Evolutionary conservation across 306 rosid genomes (phyloP), one percentile per base, ranked within the genome.

Genomic region (Rubus idaeus): DNA sequence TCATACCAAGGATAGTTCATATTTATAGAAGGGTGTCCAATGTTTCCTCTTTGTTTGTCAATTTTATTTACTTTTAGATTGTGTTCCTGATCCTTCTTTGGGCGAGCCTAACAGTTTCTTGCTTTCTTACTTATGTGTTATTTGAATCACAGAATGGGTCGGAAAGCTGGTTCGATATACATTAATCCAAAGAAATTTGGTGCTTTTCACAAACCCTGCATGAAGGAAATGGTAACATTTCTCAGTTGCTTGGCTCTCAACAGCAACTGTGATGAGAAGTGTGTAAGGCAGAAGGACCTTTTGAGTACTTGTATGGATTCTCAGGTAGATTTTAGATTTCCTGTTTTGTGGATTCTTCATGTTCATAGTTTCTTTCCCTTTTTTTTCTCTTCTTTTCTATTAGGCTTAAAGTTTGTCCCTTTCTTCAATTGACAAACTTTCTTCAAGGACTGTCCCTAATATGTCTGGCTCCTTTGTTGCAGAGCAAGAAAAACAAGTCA

Each of bases 161-260:
- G 96, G 63, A 94, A 94, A 86, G 89, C 81, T 75, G 91, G 91
- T 61, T 67, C 86, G 1, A 87, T 90, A 74, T 86, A 69, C 77
- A 88, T 94, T 49, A 92, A 94, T 70, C 83, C 96, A 17, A 92
- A 90, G 90, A 94, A 78, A 81, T 94, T 91, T 77, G 85, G 91
- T 26, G 39, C 84, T 10, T 87, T 94, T 75, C 84, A 84, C 71
- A 94, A 94, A 82, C 97, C 97, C 68, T 94, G 97, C 89, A 94
- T 90, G 96, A 86, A 86, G 90, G 98, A 94, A 78, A 91, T 90
- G 98, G 37, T 78, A 47, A 6, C 84, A 71, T 90, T 94, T 77
- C 94, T 94, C 87, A 94, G 52, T 66, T 92, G 98, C 80, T 66
- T 94, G 88, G 77, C 93, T 63, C 76, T 82, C 11, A 84, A 73